Evolutionary conservation across 2,329 filamentous ascomycete species (phyloP), one percentile per base, ranked within the genome.

Genomic region (Cytospora paraplurivora): DNA sequence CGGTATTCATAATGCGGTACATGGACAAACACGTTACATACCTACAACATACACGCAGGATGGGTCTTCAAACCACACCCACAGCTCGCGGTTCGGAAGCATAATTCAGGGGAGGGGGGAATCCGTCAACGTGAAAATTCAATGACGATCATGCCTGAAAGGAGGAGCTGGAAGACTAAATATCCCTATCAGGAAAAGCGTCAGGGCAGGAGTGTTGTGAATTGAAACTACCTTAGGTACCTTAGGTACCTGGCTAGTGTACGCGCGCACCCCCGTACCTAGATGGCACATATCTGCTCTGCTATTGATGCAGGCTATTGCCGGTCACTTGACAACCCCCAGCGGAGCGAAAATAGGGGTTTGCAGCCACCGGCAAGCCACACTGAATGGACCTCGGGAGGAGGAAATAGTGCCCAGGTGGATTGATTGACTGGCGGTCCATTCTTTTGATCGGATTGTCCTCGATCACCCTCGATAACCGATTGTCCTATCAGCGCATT

Each of bases 401-500:
- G 27, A 27, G 27, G 27, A 44, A n/a, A 15, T n/a, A 38, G 17
- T 7, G 15, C 41, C 17, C 7, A 10, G 44, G 44, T 27, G 27
- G 27, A 27, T 27, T 27, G 27, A 27, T 27, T 27, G 27, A 27
- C 27, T 27, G 27, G 27, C 27, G 27, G 27, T 27, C 27, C 27
- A 27, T 27, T 21, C 13, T 47, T 17, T 21, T 19, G 21, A 47
- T 21, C n/a, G 44, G n/a, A 47, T 21, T 47, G 12, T 47, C 44
- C n/a, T 47, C 44, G 44, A 47, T 49, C 33, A 51, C 50, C 13
- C 38, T 44, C 32, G 19, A 54, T 62, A n/a, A 54, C 47, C 59
- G 19, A 54, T 62, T 27, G 59, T 53, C 59, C 64, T 63, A 66
- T 66, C 60, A 59, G 56, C 56, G 53, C 60, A 63, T 60, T 63